Conservation (phyloP, 2,329 filamentous ascomycete species). For the Conoideocrella luteorostrata region DNA sequence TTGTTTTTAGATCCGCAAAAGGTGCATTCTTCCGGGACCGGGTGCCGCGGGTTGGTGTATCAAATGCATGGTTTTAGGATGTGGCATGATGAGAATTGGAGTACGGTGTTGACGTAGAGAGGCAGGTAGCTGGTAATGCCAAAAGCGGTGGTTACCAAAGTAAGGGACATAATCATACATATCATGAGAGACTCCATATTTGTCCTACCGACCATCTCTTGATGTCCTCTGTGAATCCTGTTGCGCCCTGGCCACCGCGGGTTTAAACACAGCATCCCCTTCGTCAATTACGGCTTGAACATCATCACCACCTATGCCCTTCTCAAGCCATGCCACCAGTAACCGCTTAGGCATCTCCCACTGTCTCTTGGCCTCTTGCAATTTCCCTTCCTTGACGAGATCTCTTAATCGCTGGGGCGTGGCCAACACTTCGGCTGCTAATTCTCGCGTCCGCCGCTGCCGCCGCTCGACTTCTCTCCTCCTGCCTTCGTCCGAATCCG, state of each 20-base stretch:
- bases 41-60: no score
- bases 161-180: not conserved
- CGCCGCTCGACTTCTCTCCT: conserved; percentile 26
- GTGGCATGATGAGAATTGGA: not conserved
- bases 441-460: conserved; percentile 40
- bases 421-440: conserved; percentile 57
- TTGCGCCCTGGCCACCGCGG: conserved; percentile 10
- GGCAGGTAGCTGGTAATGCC: no score
- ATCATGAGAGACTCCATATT: not conserved
- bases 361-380: conserved; percentile 52
- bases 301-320: conserved; percentile 48
- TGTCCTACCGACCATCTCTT: conserved; percentile 12
- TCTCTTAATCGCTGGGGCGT: conserved; percentile 52
- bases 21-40: no score
- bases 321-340: conserved; percentile 47
- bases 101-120: no score
- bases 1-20: not conserved
- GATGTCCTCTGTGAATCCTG: conserved; percentile 11
- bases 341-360: conserved; percentile 50
- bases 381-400: conserved; percentile 52
- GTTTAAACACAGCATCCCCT: conserved; percentile 43
- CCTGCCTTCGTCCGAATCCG: conserved; percentile 33
- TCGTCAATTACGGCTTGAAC: conserved; percentile 48
- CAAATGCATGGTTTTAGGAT: no score
- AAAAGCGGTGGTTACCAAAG: no score